Conservation (phyloP, 176 grass and related monocot species). For the Poa pratensis region DNA sequence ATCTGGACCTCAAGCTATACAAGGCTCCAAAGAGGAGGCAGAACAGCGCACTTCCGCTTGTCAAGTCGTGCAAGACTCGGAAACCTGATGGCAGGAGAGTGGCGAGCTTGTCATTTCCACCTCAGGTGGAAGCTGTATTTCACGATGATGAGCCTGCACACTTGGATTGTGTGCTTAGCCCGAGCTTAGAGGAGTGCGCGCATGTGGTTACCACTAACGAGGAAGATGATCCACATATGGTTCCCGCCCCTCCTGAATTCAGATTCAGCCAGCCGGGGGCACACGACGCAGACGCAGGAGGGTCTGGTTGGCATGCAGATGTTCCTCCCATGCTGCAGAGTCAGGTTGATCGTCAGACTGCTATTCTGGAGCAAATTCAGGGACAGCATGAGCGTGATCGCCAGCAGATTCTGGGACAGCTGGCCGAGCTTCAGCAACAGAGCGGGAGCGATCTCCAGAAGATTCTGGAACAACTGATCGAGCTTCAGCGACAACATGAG, state of each 20-base stretch:
- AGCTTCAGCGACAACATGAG: background rate
- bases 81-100: background rate
- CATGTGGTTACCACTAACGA: background rate
- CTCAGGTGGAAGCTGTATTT: background rate
- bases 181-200: background rate
- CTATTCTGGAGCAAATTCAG: conserved; percentile 13
- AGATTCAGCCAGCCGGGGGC: background rate
- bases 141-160: background rate
- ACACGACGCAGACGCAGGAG: background rate
- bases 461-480: background rate
- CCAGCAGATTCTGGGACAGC: background rate
- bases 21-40: background rate
- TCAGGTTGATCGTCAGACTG: background rate
- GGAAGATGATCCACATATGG: background rate
- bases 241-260: background rate
- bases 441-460: background rate
- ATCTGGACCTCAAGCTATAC: background rate
- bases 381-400: background rate
- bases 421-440: background rate
- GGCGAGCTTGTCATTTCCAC: background rate
- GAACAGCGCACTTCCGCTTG: background rate
- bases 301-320: background rate
- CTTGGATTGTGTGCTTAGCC: background rate
- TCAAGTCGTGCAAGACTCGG: background rate
- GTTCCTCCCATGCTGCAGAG: background rate